Conservation (phyloP, 768 basidiomycete species). For the Phylloporus rhodoxanthus region DNA sequence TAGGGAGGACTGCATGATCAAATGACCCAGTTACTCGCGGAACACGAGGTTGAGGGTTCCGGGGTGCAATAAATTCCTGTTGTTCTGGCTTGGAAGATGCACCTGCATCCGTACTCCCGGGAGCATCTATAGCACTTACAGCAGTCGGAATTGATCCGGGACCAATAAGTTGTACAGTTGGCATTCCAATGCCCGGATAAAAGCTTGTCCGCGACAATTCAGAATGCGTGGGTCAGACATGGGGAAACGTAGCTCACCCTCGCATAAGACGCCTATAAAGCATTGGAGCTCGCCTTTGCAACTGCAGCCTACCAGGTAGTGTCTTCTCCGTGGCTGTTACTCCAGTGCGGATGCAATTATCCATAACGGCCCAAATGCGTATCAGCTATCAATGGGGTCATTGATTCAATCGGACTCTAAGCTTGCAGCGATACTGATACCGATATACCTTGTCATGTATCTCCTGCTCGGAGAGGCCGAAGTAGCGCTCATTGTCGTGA, state of each 20-base stretch:
- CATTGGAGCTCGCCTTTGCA: conserved; percentile 80
- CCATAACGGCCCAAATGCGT: conserved; percentile 90
- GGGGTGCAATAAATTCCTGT: conserved; percentile 1
- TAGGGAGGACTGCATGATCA: conserved; percentile 72
- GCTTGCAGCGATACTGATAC: neutral
- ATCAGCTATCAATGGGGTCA: conserved; percentile 37
- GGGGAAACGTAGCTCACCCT: conserved; percentile 43
- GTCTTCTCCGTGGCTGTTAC: conserved; percentile 72
- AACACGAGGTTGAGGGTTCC: conserved; percentile 17
- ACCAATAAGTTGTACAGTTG: conserved; percentile 34
- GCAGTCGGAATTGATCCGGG: conserved; percentile 13
- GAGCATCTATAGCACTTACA: conserved; percentile 23
- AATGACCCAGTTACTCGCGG: conserved; percentile 65
- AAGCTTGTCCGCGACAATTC: conserved; percentile 37
- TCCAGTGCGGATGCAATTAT: conserved; percentile 81
- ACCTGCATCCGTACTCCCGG: conserved; percentile 6
- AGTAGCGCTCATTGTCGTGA: conserved; percentile 84
- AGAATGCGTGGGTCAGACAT: neutral
- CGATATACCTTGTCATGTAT: conserved; percentile 60
- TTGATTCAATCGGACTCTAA: neutral
- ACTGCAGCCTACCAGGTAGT: conserved; percentile 79
- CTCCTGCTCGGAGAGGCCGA: conserved; percentile 69
- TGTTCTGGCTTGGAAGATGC: conserved; percentile 1
- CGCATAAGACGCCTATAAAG: conserved; percentile 89
- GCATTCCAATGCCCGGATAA: conserved; percentile 43